phyloP scores from a whole-genome alignment of 768 basidiomycete species.

The Boletellus emodensis region DNA sequence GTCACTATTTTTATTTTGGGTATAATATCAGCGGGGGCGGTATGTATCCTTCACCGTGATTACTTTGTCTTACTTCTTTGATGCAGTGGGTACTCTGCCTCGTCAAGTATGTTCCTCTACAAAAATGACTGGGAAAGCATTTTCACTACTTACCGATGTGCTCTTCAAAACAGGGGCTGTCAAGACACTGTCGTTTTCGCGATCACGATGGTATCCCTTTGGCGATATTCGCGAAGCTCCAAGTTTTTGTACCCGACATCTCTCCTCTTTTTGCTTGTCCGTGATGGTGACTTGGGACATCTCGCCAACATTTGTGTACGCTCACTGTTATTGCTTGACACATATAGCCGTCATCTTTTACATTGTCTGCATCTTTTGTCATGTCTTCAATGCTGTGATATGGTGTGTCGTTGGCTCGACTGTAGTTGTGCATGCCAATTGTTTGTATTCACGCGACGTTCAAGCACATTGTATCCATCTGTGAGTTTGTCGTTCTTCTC shows the following conservation, averaged over 20 bases:
- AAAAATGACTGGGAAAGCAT: no score
- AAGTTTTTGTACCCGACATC: conserved; percentile 6
- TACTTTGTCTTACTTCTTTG: no score
- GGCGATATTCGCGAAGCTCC: conserved; percentile 2
- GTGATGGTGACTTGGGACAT: conserved; percentile 8
- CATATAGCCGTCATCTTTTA: conserved; percentile 7
- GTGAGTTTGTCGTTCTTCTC: background rate
- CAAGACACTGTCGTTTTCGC: conserved; percentile 7
- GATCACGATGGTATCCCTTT: conserved; percentile 4
- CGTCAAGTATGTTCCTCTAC: no score
- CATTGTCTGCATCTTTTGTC: conserved; percentile 1
- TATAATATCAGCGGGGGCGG: background rate
- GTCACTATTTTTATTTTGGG: no score
- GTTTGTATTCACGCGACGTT: background rate
- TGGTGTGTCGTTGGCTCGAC: conserved; percentile 3
- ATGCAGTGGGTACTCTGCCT: no score
- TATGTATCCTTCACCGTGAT: background rate
- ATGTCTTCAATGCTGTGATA: background rate
- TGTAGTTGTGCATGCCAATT: no score
- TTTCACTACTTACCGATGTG: no score
- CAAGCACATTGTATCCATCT: background rate
- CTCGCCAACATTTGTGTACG: background rate
- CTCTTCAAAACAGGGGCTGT: background rate
- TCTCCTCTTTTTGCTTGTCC: conserved; percentile 5
- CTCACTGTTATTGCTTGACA: background rate